Conservation (phyloP, 768 basidiomycete species). For the Hericium rajendrae region DNA sequence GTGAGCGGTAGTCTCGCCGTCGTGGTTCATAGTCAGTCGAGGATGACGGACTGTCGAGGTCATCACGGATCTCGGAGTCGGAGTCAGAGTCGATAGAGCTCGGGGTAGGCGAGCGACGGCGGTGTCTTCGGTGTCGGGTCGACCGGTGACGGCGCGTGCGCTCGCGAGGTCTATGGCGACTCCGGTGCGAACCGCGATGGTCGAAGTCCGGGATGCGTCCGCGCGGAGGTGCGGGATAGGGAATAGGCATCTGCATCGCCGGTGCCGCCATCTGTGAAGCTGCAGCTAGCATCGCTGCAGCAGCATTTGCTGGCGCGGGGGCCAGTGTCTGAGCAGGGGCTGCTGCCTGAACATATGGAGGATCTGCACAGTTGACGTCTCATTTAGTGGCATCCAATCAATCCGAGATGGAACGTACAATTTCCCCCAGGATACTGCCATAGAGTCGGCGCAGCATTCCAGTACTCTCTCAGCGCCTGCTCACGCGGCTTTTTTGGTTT, state of each 20-base stretch:
- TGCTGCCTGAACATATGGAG: too few species aligned
- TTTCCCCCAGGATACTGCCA: not conserved
- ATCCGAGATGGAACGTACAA: too few species aligned
- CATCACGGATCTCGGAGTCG: not conserved
- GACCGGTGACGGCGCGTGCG: not conserved
- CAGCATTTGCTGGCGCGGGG: too few species aligned
- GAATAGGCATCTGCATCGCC: too few species aligned
- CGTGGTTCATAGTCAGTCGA: not conserved
- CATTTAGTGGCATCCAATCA: too few species aligned
- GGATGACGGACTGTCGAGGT: not conserved
- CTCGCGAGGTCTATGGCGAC: not conserved
- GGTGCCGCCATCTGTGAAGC: conserved; percentile 19
- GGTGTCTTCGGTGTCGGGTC: not conserved
- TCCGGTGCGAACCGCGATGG: conserved; percentile 1
- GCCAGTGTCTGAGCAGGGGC: too few species aligned
- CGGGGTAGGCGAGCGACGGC: not conserved
- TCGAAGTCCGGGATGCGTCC: conserved; percentile 5
- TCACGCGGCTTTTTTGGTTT: not conserved
- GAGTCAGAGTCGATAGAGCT: not conserved
- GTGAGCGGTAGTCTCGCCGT: not conserved
- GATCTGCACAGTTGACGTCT: too few species aligned
- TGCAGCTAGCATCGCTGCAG: too few species aligned
- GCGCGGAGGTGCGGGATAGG: too few species aligned
- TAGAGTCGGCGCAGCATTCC: not conserved
- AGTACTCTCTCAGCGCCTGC: not conserved